Conservation (phyloP, 345 rosid genomes). For the Noccaea caerulescens region DNA sequence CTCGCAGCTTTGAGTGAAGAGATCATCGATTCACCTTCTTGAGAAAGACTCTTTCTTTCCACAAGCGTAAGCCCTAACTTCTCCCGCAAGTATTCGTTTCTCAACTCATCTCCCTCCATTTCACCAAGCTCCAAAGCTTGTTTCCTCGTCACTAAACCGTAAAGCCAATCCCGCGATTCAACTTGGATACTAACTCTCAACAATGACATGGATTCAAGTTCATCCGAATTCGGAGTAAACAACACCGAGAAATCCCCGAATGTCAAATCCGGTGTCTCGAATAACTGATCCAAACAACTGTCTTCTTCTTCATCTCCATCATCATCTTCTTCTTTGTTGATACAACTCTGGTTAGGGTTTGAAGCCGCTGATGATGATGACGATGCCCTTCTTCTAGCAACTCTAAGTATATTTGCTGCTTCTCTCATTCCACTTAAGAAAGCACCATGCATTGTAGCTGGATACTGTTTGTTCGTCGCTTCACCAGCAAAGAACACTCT, state of each 20-base stretch:
- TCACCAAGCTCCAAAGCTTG: constrained; percentile 59
- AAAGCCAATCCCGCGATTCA: constrained; percentile 47
- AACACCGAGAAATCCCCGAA: constrained; percentile 60
- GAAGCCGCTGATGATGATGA: constrained; percentile 12
- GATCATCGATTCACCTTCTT: constrained; percentile 58
- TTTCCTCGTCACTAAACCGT: constrained; percentile 58
- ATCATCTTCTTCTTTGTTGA: constrained; percentile 29
- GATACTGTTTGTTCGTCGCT: constrained; percentile 93
- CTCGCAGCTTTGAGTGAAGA: constrained; percentile 56
- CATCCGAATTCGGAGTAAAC: constrained; percentile 62
- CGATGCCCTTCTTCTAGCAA: constrained; percentile 63
- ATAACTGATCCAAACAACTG: constrained; percentile 49
- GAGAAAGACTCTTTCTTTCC: constrained; percentile 55
- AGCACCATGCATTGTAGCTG: constrained; percentile 99
- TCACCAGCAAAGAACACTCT: constrained; percentile 98
- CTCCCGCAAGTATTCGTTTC: constrained; percentile 50
- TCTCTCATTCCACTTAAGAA: constrained; percentile 98
- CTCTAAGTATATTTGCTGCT: constrained; percentile 84
- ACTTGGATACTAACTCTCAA: constrained; percentile 51
- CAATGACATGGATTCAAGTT: constrained; percentile 53
- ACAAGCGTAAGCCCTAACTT: constrained; percentile 49
- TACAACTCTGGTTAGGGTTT: constrained; percentile 38
- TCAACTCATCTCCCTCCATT: constrained; percentile 54
- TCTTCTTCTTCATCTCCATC: constrained; percentile 36
- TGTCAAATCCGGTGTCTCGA: constrained; percentile 57